Evolutionary conservation across 2,329 filamentous ascomycete genomes (phyloP), one percentile per base, ranked within the genome.

Genomic region (Mariannaea sp.): DNA sequence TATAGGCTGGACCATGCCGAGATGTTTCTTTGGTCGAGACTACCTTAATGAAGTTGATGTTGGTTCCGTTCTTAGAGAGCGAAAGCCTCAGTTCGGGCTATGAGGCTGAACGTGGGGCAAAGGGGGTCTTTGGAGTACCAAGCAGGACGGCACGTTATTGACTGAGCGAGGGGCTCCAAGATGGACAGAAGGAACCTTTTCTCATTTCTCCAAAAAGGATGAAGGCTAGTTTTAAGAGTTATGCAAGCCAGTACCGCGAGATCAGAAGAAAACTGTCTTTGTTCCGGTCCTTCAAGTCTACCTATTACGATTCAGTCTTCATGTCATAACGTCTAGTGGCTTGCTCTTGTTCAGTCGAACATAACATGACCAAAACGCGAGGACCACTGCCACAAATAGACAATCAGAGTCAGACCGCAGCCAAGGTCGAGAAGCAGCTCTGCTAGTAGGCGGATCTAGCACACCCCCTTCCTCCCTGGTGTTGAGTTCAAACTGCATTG

Each of bases 1-100:
- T 38, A 70, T 65, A 47, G 66, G 67, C 48, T 68, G 71, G 55
- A 70, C 72, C 76, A 79, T 71, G 20, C 61, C 57, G 49, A 27
- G 39, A 36, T 16, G 35, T 42, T 33, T 49, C 53, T 49, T 36
- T 57, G 24, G 26, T 26, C 35, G 32, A 44, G 10, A 17, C 17
- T 38, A 27, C 26, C 43, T 20, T 12, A 36, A 30, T 22, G n/a
- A 27, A 32, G 42, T 6, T 19, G 20, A 14, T 46, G 38, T 6
- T 19, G n/a, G n/a, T n/a, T n/a, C n/a, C n/a, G 22, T 19, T 13
- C 10, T 39, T 36, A 16, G 22, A 42, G 39, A 38, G 42, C 26
- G 35, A 19, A 24, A 41, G 33, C 48, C 22, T 24, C 8, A 8
- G 29, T 12, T 12, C 9, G 29, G 13, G 9, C 9, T n/a, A 7